Evolutionary conservation across 2,329 filamentous ascomycete genomes (phyloP).

Genomic region (Aspergillus fischeri): DNA sequence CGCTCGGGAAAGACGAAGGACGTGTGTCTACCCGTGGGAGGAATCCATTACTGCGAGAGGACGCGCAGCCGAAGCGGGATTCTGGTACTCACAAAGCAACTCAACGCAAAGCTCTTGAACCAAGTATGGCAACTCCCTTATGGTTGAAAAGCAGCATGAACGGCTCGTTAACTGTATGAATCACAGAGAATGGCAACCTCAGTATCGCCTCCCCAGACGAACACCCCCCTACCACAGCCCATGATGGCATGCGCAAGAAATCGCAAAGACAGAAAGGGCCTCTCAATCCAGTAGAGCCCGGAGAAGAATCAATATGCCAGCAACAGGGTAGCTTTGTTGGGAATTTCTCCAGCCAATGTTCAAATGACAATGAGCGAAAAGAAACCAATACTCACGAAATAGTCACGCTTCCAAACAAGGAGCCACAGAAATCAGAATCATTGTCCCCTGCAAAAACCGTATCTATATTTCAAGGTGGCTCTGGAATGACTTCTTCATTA

Average conservation of each 20-base stretch:
- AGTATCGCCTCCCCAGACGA: slow-evolving; percentile 35
- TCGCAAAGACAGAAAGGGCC: not conserved
- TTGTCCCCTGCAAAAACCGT: not conserved
- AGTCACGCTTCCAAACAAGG: not conserved
- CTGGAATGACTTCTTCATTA: slow-evolving; percentile 23
- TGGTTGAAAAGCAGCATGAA: not conserved
- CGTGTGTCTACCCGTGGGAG: slow-evolving; percentile 7
- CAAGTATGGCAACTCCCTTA: slow-evolving; percentile 30
- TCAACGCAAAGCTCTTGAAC: slow-evolving; percentile 37
- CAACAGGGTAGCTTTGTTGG: not conserved
- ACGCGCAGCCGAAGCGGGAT: slow-evolving; percentile 12
- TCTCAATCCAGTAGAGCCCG: not conserved
- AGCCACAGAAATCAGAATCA: not conserved
- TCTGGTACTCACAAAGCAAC: slow-evolving; percentile 11
- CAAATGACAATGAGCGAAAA: not conserved
- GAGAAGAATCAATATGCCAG: not conserved
- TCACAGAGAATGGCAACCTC: slow-evolving; percentile 48
- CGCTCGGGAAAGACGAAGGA: slow-evolving; percentile 9
- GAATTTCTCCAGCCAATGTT: not conserved
- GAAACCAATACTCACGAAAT: not conserved
- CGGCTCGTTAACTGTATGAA: slow-evolving; percentile 10
- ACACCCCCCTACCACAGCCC: not conserved
- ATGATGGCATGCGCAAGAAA: not conserved
- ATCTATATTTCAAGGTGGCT: not conserved
- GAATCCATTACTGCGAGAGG: slow-evolving; percentile 13